Evolutionary conservation across 75 land plant genomes (phyloP).

Genomic region (Pseudotsuga menziesii): DNA sequence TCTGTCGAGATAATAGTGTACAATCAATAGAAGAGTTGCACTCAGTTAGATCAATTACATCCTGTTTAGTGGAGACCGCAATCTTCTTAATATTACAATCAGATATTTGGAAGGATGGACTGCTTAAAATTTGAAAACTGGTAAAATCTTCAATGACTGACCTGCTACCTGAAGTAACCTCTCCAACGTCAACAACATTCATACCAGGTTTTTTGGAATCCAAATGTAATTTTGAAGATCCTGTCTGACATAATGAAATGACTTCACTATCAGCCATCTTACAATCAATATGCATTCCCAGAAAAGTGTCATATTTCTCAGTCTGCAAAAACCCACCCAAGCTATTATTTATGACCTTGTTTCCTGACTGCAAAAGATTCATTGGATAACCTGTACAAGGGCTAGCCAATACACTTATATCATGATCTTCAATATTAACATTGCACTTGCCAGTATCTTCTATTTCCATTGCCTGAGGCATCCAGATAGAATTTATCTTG

Average conservation of each 20-base stretch:
- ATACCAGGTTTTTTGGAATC: neutral
- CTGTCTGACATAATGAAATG: slow-evolving; percentile 5
- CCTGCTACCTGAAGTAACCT: slow-evolving; percentile 5
- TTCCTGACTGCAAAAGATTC: neutral
- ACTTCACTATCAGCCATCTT: slow-evolving; percentile 4
- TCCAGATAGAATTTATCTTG: neutral
- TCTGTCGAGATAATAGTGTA: neutral
- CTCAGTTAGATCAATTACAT: slow-evolving; percentile 4
- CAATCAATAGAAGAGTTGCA: slow-evolving; percentile 17
- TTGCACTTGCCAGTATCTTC: neutral
- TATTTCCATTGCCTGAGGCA: neutral
- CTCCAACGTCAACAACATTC: slow-evolving; percentile 2
- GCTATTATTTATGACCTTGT: neutral
- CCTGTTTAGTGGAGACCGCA: neutral
- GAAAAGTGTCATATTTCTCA: neutral
- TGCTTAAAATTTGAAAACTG: slow-evolving; percentile 1
- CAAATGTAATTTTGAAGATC: neutral
- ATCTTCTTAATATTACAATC: neutral
- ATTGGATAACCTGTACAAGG: slow-evolving; percentile 4
- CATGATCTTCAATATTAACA: neutral
- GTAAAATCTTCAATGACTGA: slow-evolving; percentile 7
- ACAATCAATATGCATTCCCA: neutral
- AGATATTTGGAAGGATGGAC: slow-evolving; percentile 7
- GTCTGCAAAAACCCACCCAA: neutral
- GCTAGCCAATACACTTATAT: neutral